Evolutionary conservation across 1,284 basidiomycete species (phyloP).

Genomic region (Cryptococcus maquisensis): DNA sequence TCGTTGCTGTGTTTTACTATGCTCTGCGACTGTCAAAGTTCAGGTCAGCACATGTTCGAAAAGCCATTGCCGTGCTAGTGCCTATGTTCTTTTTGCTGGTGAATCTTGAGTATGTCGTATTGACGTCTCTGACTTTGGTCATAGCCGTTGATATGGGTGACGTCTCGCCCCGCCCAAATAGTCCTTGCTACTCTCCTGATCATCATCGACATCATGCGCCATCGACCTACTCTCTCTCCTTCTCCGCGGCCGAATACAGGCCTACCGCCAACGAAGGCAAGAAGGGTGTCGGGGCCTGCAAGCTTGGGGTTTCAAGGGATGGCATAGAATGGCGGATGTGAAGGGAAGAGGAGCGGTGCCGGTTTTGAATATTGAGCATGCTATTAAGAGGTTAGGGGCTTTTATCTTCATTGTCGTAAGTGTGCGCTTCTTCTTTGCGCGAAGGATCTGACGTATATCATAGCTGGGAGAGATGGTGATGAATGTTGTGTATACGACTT

Average conservation of each 20-base stretch:
- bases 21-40: constrained; percentile 38
- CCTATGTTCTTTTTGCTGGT: constrained; percentile 43
- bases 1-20: constrained; percentile 35
- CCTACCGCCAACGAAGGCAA: background rate
- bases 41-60: constrained; percentile 28
- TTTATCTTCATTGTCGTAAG: constrained; percentile 48
- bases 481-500: constrained; percentile 19
- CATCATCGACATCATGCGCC: constrained; percentile 22
- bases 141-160: constrained; percentile 37
- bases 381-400: constrained; percentile 46
- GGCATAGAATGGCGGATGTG: constrained; percentile 13
- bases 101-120: constrained; percentile 1
- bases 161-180: constrained; percentile 25
- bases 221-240: constrained; percentile 16
- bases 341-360: constrained; percentile 23
- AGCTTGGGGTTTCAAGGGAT: background rate
- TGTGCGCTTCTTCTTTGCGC: constrained; percentile 18
- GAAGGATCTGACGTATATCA: background rate
- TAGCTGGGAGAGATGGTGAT: constrained; percentile 11
- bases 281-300: background rate
- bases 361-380: constrained; percentile 50
- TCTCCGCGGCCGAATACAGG: background rate
- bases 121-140: background rate
- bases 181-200: constrained; percentile 28
- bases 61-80: constrained; percentile 28